Percentiles rank a stretch among this genome's conserved stretches.
Evolutionary conservation across 1,139 yeast species (phyloP).

Genomic region (Geotrichum europaeum): DNA sequence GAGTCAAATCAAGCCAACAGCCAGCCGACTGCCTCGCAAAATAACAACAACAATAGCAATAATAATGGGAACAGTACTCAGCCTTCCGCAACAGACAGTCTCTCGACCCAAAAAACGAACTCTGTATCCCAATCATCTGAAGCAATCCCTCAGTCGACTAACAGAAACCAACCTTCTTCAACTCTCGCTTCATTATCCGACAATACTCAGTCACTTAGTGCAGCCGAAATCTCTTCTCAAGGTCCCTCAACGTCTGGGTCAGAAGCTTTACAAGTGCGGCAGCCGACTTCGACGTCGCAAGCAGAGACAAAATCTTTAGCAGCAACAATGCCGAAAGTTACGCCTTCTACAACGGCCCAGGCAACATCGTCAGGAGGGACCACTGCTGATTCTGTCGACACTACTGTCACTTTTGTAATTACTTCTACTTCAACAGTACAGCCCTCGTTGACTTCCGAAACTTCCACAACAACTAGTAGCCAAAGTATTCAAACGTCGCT

Average conservation of each 20-base stretch:
- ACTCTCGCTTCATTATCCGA: background rate
- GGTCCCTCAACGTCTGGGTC: background rate
- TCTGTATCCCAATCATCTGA: background rate
- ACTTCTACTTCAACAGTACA: conserved; percentile 16
- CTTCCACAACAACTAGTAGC: conserved; percentile 1
- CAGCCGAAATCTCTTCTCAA: background rate
- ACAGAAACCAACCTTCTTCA: background rate
- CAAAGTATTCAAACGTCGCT: background rate
- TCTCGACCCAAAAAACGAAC: background rate
- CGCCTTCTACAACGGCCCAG: background rate
- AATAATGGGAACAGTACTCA: background rate
- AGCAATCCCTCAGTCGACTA: background rate
- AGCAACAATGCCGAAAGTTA: background rate
- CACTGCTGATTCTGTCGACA: conserved; percentile 14
- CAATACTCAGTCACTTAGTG: background rate
- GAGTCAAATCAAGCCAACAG: background rate
- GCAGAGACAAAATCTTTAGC: background rate
- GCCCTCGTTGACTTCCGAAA: background rate
- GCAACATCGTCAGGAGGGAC: background rate
- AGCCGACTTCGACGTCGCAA: background rate
- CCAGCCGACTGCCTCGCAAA: background rate
- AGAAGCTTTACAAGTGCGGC: background rate
- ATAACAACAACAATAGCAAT: background rate
- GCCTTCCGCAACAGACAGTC: background rate
- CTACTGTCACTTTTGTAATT: conserved; percentile 16